Base-by-base conservation (phyloP, 83 land plant genomes). In the Larix sibirica region DNA sequence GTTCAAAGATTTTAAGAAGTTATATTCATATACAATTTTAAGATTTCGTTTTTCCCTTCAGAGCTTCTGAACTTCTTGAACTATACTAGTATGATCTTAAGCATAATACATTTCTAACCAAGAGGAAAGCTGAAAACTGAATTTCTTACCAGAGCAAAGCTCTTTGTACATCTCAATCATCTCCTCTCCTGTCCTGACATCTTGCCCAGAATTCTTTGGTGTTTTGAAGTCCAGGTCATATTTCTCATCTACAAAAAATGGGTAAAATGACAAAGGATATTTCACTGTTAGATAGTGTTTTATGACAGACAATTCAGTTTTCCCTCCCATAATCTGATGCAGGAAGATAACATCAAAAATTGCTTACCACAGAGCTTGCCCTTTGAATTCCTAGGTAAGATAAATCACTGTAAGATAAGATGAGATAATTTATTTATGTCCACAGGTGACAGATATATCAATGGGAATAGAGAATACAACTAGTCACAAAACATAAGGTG, bases 141-240 rank as follows among this genome's bases (percentile, higher is more conserved):
- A 42, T 73, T 73, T 21, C 24, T 73, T 90, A 97, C 99, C 99
- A 84, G 85, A 10, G 81, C 97, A 94, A 4, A 98, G 90, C 83
- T 91, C 85, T 79, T 90, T 93, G 85, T 98, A 98, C 90, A 96
- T 82, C 75, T 91, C 90, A 69, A 94, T 93, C 98, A 98, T 92
- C 81, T 94, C 97, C 18, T 88, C 94, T 56, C 95, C 99, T 70
- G 97, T 93, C 82, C 91, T 96, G 73, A 92, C 91, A 82, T 88
- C 92, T 68, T 88, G 86, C 71, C 90, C 97, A 62, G 94, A 90
- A 79, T 89, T 89, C 68, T 89, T 87, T 80, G 94, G 91, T 14
- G 89, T 84, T 83, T 98, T 98, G 86, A 94, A 88, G 82, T 96
- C 97, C 81, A 98, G 82, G 87, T 98, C 96, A 85, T 98, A 98